Conservation (phyloP, 768 basidiomycete species). For the Peribolospora kevripleyi region DNA sequence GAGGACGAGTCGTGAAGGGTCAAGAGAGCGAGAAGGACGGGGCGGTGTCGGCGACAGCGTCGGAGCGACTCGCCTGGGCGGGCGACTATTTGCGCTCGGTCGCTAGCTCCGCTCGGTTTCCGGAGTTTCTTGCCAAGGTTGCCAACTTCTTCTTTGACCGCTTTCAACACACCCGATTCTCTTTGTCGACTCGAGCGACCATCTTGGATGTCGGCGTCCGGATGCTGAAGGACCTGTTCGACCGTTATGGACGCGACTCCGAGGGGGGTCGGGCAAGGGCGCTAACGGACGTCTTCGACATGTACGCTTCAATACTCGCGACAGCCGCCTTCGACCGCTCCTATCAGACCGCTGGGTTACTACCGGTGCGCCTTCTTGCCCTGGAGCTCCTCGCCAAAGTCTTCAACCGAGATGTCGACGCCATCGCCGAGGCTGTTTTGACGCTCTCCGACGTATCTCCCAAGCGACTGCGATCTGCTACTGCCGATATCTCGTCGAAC, state of each 20-base stretch:
- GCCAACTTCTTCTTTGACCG: conserved; percentile 54
- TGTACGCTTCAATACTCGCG: conserved; percentile 29
- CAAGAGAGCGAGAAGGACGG: no score
- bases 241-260: not conserved
- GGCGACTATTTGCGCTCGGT: conserved; percentile 23
- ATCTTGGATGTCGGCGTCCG: conserved; percentile 35
- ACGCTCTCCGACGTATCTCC: conserved; percentile 1
- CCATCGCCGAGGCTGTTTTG: conserved; percentile 1
- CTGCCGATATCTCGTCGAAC: not conserved
- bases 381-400: conserved; percentile 8
- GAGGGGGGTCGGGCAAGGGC: conserved; percentile 18
- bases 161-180: conserved; percentile 51
- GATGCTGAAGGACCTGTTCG: conserved; percentile 8
- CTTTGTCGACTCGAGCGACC: conserved; percentile 29
- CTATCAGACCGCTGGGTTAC: conserved; percentile 25
- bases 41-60: no score
- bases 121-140: conserved; percentile 47
- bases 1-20: no score
- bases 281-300: conserved; percentile 25
- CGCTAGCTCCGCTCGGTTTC: conserved; percentile 26
- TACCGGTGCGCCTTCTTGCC: conserved; percentile 22
- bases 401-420: conserved; percentile 1
- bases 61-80: not conserved
- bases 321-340: conserved; percentile 26
- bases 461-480: conserved; percentile 1